A percentile compares a stretch with the other conserved stretches of the same genome.
Evolutionary conservation across 164 flowering plant species (phyloP).

Genomic region (Tinospora cordifolia): DNA sequence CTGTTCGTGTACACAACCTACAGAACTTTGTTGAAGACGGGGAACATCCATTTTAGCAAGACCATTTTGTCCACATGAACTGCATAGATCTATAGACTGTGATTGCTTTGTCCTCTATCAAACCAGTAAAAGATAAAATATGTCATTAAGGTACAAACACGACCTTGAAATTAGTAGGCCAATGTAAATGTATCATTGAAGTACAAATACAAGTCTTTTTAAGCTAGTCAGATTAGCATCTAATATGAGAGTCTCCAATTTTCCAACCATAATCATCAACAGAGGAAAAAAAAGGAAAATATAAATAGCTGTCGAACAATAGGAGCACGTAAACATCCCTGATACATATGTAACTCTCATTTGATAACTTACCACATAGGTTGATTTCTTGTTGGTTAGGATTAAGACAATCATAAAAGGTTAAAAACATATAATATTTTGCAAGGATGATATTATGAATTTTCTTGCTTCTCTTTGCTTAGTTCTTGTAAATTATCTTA

Average conservation of each 20-base stretch:
- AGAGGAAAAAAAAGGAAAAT: not conserved
- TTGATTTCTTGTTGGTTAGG: too few relatives aligned
- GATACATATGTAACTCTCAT: too few relatives aligned
- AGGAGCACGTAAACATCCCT: too few relatives aligned
- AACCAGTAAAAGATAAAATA: constrained; percentile 4
- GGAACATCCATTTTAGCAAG: constrained; percentile 13
- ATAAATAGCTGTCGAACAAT: too few relatives aligned
- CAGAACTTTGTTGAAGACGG: constrained; percentile 18
- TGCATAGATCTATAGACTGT: constrained; percentile 2
- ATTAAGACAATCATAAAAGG: too few relatives aligned
- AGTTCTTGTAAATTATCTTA: too few relatives aligned
- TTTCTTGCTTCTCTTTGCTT: too few relatives aligned
- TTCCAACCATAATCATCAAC: too few relatives aligned
- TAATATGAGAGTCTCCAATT: not conserved
- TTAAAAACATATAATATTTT: too few relatives aligned
- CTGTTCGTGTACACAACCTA: constrained; percentile 18
- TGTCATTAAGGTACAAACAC: constrained; percentile 2
- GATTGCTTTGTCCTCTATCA: constrained; percentile 24
- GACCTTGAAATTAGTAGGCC: not conserved
- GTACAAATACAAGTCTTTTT: not conserved
- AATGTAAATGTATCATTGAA: not conserved
- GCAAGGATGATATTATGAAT: too few relatives aligned
- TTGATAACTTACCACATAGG: too few relatives aligned
- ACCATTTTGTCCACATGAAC: constrained; percentile 18
- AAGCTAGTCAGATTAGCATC: not conserved